phyloP scores from a whole-genome alignment of 352 stramenopile genomes.

The Pythium brassicae region DNA sequence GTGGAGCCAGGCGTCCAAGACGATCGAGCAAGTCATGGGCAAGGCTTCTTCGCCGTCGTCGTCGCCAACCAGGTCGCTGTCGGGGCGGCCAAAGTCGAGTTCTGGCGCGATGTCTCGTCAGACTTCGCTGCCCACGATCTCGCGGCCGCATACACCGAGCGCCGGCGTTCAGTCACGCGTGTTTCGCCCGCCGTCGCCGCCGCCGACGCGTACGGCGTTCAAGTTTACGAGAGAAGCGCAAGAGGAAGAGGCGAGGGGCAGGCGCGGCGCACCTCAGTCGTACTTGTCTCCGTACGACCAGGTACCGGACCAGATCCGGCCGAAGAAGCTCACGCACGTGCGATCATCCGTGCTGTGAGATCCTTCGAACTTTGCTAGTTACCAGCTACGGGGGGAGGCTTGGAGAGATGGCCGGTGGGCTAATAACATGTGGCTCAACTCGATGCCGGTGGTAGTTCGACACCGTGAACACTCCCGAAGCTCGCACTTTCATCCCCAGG shows the following conservation, averaged over 20 bases:
- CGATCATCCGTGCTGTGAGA: conserved; percentile 12
- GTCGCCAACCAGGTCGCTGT: conserved; percentile 26
- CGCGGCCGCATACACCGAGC: conserved; percentile 18
- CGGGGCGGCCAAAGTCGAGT: conserved; percentile 50
- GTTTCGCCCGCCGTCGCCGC: conserved; percentile 55
- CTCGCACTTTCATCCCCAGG: no score
- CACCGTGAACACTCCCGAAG: no score
- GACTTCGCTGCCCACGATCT: conserved; percentile 40
- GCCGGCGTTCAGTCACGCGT: conserved; percentile 37
- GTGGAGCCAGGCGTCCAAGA: conserved; percentile 75
- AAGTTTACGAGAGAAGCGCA: conserved; percentile 70
- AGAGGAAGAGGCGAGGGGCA: conserved; percentile 23
- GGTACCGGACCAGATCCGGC: conserved; percentile 33
- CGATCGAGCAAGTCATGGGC: conserved; percentile 67
- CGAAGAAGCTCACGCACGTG: conserved; percentile 43
- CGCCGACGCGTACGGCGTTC: conserved; percentile 63
- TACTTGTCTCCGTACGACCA: conserved; percentile 76
- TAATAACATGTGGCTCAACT: no score
- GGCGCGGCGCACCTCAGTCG: conserved; percentile 27
- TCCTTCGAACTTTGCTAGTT: no score
- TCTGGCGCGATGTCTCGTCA: conserved; percentile 29
- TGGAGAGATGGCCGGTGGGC: no score
- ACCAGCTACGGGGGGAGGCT: no score
- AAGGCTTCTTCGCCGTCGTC: conserved; percentile 28
- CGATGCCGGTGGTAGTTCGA: no score